Evolutionary conservation across 805 yeast species (phyloP), one percentile per base, ranked within the genome.

Genomic region (Maudiozyma saulgeensis): DNA sequence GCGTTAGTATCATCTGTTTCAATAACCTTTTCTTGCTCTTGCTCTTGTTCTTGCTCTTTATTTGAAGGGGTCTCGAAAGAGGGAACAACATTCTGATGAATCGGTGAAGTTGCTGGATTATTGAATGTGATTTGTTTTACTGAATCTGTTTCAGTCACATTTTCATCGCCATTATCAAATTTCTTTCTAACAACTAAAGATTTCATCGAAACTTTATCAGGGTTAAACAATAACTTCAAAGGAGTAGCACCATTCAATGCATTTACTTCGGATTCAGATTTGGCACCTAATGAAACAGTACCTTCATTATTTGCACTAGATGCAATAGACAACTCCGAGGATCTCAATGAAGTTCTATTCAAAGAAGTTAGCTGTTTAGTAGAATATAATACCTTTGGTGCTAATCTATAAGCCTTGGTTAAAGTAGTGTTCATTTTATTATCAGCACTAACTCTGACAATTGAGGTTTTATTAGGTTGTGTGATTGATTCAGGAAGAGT

Each of bases 351-450:
- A 1, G 18, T 6, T 40, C 21, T 26, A 26, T 39, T 42, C 21
- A 28, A 19, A 4, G 44, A 42, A 9, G 44, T 4, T 28, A 42
- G 7, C 21, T 42, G 44, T 16, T 42, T 46, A 9, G 50, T 47
- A 41, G 68, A 64, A 53, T 78, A 79, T 42, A 80, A 61, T 2
- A 85, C 81, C 50, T 73, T 79, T 42, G 93, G 90, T 1, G 84
- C 75, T 34, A 84, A 67, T 59, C 77, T 77, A 55, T 79, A 82
- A 0, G 85, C 81, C n/a, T 79, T 69, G 43, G 77, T 60, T 41
- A 84, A 66, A 9, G 79, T 76, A 21, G 77, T 78, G 44, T 77
- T 75, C 62, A 80, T 84, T 63, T 79, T 84, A 41, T 65, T 70
- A 38, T 70, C 63, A 2, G 69, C 62, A 16, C 65, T 63, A 8